phyloP scores from a whole-genome alignment of 2,329 filamentous ascomycete species.

The Thielaviopsis ethacetica region DNA sequence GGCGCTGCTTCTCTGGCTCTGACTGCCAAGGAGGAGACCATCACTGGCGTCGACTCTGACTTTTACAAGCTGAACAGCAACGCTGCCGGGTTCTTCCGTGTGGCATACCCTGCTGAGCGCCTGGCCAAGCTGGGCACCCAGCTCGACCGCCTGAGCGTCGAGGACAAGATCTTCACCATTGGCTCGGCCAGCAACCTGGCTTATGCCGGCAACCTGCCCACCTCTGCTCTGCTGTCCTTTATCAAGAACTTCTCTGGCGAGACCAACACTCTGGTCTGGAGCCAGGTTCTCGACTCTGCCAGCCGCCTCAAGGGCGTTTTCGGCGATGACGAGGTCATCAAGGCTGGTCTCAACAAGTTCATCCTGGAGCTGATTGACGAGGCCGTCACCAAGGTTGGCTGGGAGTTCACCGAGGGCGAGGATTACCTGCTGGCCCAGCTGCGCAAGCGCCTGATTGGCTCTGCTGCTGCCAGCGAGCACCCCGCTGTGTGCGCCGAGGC shows the following conservation, averaged over 20 bases:
- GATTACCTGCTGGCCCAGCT: constrained; percentile 70
- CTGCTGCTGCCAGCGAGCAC: constrained; percentile 63
- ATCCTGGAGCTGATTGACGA: constrained; percentile 58
- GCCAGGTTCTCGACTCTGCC: constrained; percentile 64
- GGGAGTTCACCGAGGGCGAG: constrained; percentile 64
- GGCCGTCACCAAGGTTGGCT: constrained; percentile 66
- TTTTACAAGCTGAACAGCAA: constrained; percentile 94
- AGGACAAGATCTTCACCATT: constrained; percentile 86
- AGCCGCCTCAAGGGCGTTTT: constrained; percentile 72
- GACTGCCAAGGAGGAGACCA: constrained; percentile 58
- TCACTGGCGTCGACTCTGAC: constrained; percentile 54
- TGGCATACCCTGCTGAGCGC: constrained; percentile 78
- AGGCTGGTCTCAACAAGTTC: constrained; percentile 61
- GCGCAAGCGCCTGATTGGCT: constrained; percentile 62
- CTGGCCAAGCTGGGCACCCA: constrained; percentile 65
- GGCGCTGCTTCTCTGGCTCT: constrained; percentile 51
- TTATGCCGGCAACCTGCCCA: constrained; percentile 70
- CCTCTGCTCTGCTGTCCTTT: constrained; percentile 66
- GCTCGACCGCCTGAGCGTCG: constrained; percentile 57
- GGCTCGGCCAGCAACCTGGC: constrained; percentile 82
- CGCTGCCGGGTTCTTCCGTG: constrained; percentile 77
- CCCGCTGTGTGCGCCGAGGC: constrained; percentile 59
- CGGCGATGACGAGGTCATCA: constrained; percentile 54
- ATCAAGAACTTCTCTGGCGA: constrained; percentile 72
- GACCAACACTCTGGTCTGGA: constrained; percentile 76